Evolutionary conservation across 805 yeast genomes (phyloP).

Genomic region (Dipodascus geniculatus): DNA sequence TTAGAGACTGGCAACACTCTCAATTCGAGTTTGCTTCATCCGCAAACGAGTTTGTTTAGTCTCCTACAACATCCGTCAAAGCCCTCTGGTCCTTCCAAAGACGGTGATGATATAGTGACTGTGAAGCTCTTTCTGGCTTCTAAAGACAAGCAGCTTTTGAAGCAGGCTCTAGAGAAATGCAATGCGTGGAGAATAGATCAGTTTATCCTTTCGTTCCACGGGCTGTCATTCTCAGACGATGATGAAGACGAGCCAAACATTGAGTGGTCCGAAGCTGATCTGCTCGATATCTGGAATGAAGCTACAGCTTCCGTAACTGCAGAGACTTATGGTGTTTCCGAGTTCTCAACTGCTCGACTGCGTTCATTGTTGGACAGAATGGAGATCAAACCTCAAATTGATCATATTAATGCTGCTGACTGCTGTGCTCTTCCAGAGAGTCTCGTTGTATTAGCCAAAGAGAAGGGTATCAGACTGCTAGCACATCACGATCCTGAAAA

Average conservation of each 20-base stretch:
- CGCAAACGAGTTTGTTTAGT: background rate
- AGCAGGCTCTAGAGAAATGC: conserved; percentile 1
- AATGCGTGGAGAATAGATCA: conserved; percentile 2
- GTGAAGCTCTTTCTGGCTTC: conserved; percentile 15
- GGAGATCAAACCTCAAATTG: conserved; percentile 13
- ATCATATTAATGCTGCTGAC: conserved; percentile 25
- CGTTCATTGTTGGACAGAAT: conserved; percentile 11
- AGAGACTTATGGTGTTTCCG: conserved; percentile 20
- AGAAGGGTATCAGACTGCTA: conserved; percentile 19
- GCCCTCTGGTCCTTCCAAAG: background rate
- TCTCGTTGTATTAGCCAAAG: conserved; percentile 18
- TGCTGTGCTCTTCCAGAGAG: conserved; percentile 27
- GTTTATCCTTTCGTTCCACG: conserved; percentile 20
- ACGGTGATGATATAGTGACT: conserved; percentile 6
- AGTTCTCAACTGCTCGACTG: conserved; percentile 18
- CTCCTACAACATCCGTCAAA: background rate
- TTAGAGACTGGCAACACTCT: background rate
- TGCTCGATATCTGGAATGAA: conserved; percentile 15
- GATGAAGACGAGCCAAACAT: conserved; percentile 12
- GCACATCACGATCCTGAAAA: conserved; percentile 26
- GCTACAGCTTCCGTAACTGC: conserved; percentile 9
- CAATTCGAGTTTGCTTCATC: background rate
- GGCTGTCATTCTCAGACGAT: conserved; percentile 20
- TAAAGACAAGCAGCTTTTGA: conserved; percentile 2
- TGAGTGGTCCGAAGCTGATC: conserved; percentile 5